phyloP scores from a whole-genome alignment of 1,139 yeast species.

The Candida tropicalis region DNA sequence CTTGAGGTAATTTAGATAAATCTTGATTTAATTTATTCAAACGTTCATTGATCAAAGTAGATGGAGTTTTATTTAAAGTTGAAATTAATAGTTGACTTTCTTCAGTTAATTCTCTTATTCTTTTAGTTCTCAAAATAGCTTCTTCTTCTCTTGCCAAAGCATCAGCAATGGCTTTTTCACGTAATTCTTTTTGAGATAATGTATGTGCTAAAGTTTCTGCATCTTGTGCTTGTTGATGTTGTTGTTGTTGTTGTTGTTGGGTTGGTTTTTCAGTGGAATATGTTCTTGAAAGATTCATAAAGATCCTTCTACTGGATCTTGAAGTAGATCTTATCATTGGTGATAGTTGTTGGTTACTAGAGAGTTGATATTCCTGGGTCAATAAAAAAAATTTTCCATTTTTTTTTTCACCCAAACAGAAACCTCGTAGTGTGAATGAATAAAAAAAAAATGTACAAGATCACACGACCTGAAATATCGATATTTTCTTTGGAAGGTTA shows the following conservation, averaged over 20 bases:
- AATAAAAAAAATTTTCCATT: slow-evolving; percentile 9
- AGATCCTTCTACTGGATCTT: slow-evolving; percentile 1
- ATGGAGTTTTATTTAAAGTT: slow-evolving; percentile 40
- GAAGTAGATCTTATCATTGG: slow-evolving; percentile 9
- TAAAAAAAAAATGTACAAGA: neutral
- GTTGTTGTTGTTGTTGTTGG: neutral
- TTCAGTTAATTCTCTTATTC: slow-evolving; percentile 38
- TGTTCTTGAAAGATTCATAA: slow-evolving; percentile 2
- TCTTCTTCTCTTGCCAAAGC: slow-evolving; percentile 51
- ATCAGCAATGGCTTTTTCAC: slow-evolving; percentile 47
- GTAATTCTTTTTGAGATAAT: slow-evolving; percentile 32
- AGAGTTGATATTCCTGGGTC: neutral
- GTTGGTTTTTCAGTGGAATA: slow-evolving; percentile 2
- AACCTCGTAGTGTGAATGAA: too few relatives aligned
- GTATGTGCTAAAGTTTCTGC: slow-evolving; percentile 7
- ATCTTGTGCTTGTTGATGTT: neutral
- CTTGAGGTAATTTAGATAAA: slow-evolving; percentile 30
- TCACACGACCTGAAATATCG: slow-evolving; percentile 8
- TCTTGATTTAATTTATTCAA: slow-evolving; percentile 34
- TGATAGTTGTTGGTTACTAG: neutral
- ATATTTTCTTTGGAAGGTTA: neutral
- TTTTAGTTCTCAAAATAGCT: slow-evolving; percentile 37
- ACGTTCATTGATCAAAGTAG: slow-evolving; percentile 32
- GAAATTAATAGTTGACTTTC: slow-evolving; percentile 31
- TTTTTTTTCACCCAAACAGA: slow-evolving; percentile 2